Evolutionary conservation across 2,329 filamentous ascomycete genomes (phyloP).

Genomic region (Penicillium sp.): DNA sequence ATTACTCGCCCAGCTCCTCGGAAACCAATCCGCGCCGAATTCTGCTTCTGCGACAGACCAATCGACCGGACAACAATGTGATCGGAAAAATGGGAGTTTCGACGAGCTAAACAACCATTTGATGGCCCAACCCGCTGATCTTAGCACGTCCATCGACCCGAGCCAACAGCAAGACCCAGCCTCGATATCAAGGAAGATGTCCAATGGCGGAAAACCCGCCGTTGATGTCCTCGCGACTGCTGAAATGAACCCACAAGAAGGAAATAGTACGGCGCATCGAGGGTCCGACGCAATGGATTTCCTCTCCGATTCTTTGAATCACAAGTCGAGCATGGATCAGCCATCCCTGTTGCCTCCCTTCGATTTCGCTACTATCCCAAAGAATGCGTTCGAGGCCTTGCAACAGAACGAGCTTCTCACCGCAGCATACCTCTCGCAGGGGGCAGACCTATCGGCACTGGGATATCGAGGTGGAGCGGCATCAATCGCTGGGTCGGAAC

Average conservation of each 20-base stretch:
- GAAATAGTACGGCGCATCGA: slow-evolving; percentile 6
- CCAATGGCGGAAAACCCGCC: slow-evolving; percentile 17
- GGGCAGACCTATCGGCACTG: slow-evolving; percentile 34
- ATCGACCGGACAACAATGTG: slow-evolving; percentile 8
- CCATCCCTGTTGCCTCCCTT: slow-evolving; percentile 35
- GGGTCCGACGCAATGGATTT: slow-evolving; percentile 26
- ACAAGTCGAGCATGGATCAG: slow-evolving; percentile 30
- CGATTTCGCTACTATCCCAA: slow-evolving; percentile 31
- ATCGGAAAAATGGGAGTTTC: slow-evolving; percentile 17
- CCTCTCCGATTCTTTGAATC: slow-evolving; percentile 33
- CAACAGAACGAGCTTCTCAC: slow-evolving; percentile 40
- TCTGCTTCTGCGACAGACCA: slow-evolving; percentile 17
- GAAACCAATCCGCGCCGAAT: slow-evolving; percentile 29
- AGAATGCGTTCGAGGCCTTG: slow-evolving; percentile 35
- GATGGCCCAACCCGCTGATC: slow-evolving; percentile 8
- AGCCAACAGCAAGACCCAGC: slow-evolving; percentile 10
- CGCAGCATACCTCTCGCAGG: slow-evolving; percentile 37
- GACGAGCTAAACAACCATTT: slow-evolving; percentile 9
- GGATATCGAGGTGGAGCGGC: slow-evolving; percentile 34
- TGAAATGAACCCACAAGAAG: slow-evolving; percentile 9
- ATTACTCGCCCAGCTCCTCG: slow-evolving; percentile 41
- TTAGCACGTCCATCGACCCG: slow-evolving; percentile 4
- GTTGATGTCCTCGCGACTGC: slow-evolving; percentile 16
- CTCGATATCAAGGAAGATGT: slow-evolving; percentile 13
- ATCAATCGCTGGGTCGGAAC: slow-evolving; percentile 41